phyloP scores from a whole-genome alignment of 192 early-diverging fungal species.

The Haplosporangium gracile region DNA sequence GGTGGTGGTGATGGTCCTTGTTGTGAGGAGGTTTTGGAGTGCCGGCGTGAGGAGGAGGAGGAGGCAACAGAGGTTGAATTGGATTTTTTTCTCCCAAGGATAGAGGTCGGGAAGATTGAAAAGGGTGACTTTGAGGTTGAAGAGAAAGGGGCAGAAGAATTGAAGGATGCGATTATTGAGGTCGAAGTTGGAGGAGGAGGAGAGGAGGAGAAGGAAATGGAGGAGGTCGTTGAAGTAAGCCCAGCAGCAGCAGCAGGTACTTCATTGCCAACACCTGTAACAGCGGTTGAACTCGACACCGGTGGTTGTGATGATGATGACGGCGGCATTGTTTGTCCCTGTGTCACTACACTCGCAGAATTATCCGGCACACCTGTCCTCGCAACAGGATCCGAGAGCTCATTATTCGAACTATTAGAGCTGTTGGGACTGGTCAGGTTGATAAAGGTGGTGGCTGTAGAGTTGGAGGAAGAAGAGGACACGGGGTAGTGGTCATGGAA shows the following conservation, averaged over 20 bases:
- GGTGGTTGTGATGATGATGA: background rate
- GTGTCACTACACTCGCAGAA: background rate
- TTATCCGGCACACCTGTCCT: background rate
- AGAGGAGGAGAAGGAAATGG: background rate
- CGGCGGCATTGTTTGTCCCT: background rate
- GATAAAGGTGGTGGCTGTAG: slow-evolving; percentile 16
- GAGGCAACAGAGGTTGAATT: background rate
- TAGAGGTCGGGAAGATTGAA: background rate
- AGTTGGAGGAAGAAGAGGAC: slow-evolving; percentile 13
- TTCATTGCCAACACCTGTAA: background rate
- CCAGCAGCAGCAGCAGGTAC: background rate
- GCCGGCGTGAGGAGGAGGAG: background rate
- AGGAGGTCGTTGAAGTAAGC: background rate
- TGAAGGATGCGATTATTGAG: background rate
- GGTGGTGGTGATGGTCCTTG: background rate
- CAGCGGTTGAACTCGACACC: background rate
- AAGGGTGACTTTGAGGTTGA: background rate
- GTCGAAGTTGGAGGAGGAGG: background rate
- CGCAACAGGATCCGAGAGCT: background rate
- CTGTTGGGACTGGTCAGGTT: slow-evolving; percentile 13
- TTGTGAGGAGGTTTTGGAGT: slow-evolving; percentile 3
- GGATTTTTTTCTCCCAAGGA: background rate
- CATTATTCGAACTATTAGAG: background rate
- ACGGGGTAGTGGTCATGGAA: slow-evolving; percentile 11
- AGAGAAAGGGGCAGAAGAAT: background rate